A percentile compares a stretch with the other conserved stretches of the same genome.
phyloP scores from a whole-genome alignment of 352 stramenopile species.

The Phytopythium litorale region DNA sequence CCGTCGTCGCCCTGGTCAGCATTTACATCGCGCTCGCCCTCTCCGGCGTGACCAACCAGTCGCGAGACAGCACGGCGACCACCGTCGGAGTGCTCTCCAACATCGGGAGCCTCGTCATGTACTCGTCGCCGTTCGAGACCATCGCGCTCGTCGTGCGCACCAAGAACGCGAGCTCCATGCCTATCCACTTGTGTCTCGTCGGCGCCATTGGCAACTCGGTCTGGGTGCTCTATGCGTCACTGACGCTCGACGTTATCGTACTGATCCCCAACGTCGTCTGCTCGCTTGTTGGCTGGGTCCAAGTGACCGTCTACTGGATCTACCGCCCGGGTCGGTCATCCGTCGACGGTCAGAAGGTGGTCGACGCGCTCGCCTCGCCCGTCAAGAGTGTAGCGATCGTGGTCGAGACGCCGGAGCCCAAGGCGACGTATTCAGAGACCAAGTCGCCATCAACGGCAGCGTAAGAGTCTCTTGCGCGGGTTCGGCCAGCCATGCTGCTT shows the following conservation, averaged over 20 bases:
- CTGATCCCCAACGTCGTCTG: constrained; percentile 24
- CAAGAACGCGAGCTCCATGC: constrained; percentile 29
- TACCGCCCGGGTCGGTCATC: constrained; percentile 15
- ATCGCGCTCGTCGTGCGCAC: constrained; percentile 17
- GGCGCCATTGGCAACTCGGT: constrained; percentile 21
- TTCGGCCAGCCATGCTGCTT: too few species aligned
- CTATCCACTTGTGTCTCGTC: constrained; percentile 30
- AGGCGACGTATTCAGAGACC: neutral
- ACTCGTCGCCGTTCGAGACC: constrained; percentile 17
- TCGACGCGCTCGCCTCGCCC: constrained; percentile 7
- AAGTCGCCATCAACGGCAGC: neutral
- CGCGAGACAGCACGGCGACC: constrained; percentile 12
- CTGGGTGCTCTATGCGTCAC: constrained; percentile 30
- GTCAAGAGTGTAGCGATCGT: neutral
- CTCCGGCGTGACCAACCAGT: constrained; percentile 22
- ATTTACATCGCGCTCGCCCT: constrained; percentile 19
- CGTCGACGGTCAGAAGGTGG: neutral
- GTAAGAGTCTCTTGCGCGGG: neutral
- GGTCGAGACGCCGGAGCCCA: neutral
- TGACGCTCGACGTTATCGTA: constrained; percentile 33
- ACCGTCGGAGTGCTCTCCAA: constrained; percentile 19
- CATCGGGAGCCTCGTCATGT: constrained; percentile 12
- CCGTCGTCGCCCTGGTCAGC: constrained; percentile 6
- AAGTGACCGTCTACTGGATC: constrained; percentile 22
- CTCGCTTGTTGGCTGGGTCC: constrained; percentile 14